Base-by-base conservation (phyloP, 2,329 filamentous ascomycete genomes). In the Fusarium sp. region DNA sequence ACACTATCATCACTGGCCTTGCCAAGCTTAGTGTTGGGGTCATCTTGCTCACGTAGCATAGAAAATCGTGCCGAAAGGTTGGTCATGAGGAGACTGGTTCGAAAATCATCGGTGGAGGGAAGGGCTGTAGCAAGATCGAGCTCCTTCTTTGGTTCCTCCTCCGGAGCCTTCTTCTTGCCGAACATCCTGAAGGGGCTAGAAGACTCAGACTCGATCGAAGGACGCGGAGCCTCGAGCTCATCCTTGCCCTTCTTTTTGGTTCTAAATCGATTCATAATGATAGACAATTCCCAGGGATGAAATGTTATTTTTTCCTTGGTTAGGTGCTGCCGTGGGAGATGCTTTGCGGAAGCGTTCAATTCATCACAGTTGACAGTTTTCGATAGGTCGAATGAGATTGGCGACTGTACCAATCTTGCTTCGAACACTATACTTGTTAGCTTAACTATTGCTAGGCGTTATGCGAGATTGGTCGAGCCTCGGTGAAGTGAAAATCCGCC, bases 1-100 rank as follows among this genome's bases (percentile, higher is more conserved):
- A 98, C 94, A 71, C 94, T 98, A 79, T 98, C 95, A 77, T 98
- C 95, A 79, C 92, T 96, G 18, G 95, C 95, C 80, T 98, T 98
- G 60, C 95, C 95, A 31, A 98, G 86, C 78, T 94, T 92, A 3
- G 93, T 95, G 66, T 84, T 91, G 2, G 95, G 95, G 75, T 98
- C 94, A 77, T 98, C 94, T 78, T 98, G 95, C 79, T 98, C 95
- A 74, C 93, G 86, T 31, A 98, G 84, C 95, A 98, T 98, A 72
- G 95, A 98, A 79, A 99, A 99, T 9, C 96, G 90, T 15, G 94
- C 93, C 0, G 95, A 98, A 7, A 99, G 86, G 41, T 94, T 95
- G 1, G 93, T 94, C 95, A 99, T 97, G 66, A 99, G 85, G 61
- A 99, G 83, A 84, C 96, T 98, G 6, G 96, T 99, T 59, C 96